Base-by-base conservation (phyloP, 1,139 yeast species). In the Zygosaccharomyces pseudobailii region DNA sequence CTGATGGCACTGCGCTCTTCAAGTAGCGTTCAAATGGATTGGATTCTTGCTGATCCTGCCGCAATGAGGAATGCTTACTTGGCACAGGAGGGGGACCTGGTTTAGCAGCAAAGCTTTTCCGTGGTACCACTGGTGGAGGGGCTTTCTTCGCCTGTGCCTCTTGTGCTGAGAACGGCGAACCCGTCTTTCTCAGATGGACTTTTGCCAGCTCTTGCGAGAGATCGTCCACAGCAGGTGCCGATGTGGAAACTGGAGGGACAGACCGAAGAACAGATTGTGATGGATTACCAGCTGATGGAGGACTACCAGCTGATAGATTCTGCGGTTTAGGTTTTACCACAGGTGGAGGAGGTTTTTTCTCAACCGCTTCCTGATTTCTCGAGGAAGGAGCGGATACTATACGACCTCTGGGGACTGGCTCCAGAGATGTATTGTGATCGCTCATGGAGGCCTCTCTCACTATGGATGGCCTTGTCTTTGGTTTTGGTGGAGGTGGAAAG, bases 1-100 rank as follows among this genome's bases (percentile, higher is more conserved):
- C 64, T 23, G 56, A 49, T 2, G 73, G 73, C 10, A 70, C 73
- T 5, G 70, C 72, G 32, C 63, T 62, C 46, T 61, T 67, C 48
- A 67, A 50, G 42, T 70, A 70, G 25, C 62, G 59, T 8, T 59
- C 57, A 53, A 70, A 70, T 27, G 73, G 73, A 46, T 69, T 59
- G n/a, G 41, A 25, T 17, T 24, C 46, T 3, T 40, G 42, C 6
- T 35, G 47, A 30, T 32, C 19, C 6, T 32, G 8, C 25, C 38
- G 46, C 20, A 53, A 37, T 7, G 50, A 38, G 6, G 42, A 45
- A 8, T 51, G 48, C 42, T 58, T 57, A 13, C 38, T 46, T 19
- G 62, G 60, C 20, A 66, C 53, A 22, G 55, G 51, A 5, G 63
- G 58, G 17, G 62, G 55, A 7, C 40, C 35, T 36, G 53, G 49